Percentiles rank a stretch among this genome's conserved stretches.
phyloP scores from a whole-genome alignment of 805 yeast species.

The Kuraishia floccosa region DNA sequence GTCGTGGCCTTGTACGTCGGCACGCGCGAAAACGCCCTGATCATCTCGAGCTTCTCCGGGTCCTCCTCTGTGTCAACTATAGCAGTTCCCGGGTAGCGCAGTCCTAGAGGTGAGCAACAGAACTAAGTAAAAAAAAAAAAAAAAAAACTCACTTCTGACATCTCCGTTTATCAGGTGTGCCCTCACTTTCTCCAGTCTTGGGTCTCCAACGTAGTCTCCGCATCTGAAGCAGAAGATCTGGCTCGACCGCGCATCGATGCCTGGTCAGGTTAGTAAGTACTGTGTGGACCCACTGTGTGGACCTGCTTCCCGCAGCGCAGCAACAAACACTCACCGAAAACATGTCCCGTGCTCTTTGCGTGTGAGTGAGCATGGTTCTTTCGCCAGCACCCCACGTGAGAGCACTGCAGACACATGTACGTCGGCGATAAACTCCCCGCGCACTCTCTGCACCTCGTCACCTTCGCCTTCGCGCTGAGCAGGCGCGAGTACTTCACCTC shows the following conservation, averaged over 20 bases:
- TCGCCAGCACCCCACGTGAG: slow-evolving; percentile 61
- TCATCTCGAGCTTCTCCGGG: slow-evolving; percentile 11
- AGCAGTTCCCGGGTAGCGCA: slow-evolving; percentile 17
- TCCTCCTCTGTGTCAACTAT: slow-evolving; percentile 16
- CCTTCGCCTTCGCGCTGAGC: slow-evolving; percentile 26
- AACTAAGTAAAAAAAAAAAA: not conserved
- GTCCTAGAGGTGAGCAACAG: not conserved
- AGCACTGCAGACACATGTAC: slow-evolving; percentile 68
- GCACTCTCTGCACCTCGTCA: slow-evolving; percentile 43
- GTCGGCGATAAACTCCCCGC: slow-evolving; percentile 24
- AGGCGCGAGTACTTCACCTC: slow-evolving; percentile 24
- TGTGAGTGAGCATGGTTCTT: slow-evolving; percentile 34
- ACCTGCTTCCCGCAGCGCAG: slow-evolving; percentile 24
- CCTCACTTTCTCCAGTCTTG: slow-evolving; percentile 30
- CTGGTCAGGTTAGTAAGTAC: slow-evolving; percentile 12
- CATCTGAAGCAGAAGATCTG: slow-evolving; percentile 74
- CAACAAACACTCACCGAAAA: slow-evolving; percentile 31
- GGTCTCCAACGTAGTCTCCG: slow-evolving; percentile 56
- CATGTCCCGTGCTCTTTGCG: slow-evolving; percentile 35
- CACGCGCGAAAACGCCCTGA: slow-evolving; percentile 19
- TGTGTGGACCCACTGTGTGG: slow-evolving; percentile 22
- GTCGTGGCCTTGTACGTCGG: slow-evolving; percentile 48
- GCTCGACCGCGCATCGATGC: slow-evolving; percentile 56
- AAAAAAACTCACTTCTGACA: not conserved
- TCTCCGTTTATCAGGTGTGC: slow-evolving; percentile 1